Evolutionary conservation across 306 rosid species (phyloP).

Genomic region (Vigna hirtella): DNA sequence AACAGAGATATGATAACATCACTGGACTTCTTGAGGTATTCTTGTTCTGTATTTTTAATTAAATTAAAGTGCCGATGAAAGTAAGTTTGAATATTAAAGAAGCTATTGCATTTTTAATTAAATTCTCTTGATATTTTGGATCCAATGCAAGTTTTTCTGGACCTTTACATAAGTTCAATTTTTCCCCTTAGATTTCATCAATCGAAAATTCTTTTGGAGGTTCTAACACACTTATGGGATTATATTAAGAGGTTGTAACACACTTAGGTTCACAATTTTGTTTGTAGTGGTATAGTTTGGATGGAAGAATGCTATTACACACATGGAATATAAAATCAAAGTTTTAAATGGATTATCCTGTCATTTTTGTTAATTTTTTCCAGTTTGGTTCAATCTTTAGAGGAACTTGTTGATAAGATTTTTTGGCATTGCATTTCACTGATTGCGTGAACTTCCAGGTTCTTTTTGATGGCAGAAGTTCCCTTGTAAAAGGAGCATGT

Average conservation of each 20-base stretch:
- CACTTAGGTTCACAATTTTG: conserved; percentile 23
- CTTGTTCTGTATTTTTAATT: conserved; percentile 21
- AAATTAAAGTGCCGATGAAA: background rate
- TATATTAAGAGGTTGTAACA: conserved; percentile 11
- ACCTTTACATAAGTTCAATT: background rate
- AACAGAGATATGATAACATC: conserved; percentile 79
- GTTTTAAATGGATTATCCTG: conserved; percentile 36
- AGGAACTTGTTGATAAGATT: conserved; percentile 24
- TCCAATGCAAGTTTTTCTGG: background rate
- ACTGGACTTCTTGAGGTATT: conserved; percentile 88
- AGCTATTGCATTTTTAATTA: conserved; percentile 16
- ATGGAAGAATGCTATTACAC: conserved; percentile 8
- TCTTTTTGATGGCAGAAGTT: conserved; percentile 71
- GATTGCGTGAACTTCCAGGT: conserved; percentile 62
- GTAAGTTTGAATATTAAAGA: background rate
- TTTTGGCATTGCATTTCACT: conserved; percentile 34
- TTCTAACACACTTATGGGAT: conserved; percentile 7
- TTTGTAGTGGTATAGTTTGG: conserved; percentile 21
- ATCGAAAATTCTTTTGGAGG: conserved; percentile 13
- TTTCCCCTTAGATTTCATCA: conserved; percentile 37
- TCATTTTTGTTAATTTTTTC: conserved; percentile 23
- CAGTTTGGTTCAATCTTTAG: conserved; percentile 18
- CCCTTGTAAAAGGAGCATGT: conserved; percentile 94
- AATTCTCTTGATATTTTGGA: conserved; percentile 9
- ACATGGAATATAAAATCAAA: conserved; percentile 29